Evolutionary conservation across 179 eudicot genomes (phyloP).

Genomic region (Sideroxylon spinosum): DNA sequence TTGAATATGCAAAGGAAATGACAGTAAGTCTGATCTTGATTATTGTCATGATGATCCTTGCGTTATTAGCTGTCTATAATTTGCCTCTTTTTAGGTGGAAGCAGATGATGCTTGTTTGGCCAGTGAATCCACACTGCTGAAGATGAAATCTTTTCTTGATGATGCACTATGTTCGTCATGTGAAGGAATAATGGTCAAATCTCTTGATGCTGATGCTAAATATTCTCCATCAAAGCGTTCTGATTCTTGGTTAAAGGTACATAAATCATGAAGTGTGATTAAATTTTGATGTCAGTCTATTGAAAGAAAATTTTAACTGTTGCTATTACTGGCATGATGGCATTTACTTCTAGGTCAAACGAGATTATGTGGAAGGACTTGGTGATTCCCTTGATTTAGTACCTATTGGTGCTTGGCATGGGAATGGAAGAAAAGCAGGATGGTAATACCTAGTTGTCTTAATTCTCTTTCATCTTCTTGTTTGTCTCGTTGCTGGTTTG

Average conservation of each 20-base stretch:
- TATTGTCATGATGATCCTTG: conserved; percentile 11
- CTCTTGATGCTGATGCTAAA: conserved; percentile 81
- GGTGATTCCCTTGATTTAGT: conserved; percentile 92
- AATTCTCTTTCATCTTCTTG: background rate
- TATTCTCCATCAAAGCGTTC: conserved; percentile 94
- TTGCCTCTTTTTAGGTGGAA: conserved; percentile 55
- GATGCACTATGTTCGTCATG: conserved; percentile 77
- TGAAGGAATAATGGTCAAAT: conserved; percentile 96
- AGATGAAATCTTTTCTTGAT: conserved; percentile 66
- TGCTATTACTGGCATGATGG: background rate
- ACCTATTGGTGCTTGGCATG: conserved; percentile 98
- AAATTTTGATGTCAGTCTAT: background rate
- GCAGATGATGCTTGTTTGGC: conserved; percentile 63
- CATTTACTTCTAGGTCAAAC: conserved; percentile 62
- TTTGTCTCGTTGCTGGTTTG: background rate
- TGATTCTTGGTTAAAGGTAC: conserved; percentile 93
- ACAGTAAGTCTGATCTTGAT: conserved; percentile 45
- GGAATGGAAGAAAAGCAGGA: conserved; percentile 99
- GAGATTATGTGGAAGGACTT: conserved; percentile 86
- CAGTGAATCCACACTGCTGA: conserved; percentile 57
- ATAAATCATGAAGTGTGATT: background rate
- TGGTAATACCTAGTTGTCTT: conserved; percentile 44
- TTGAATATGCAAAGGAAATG: conserved; percentile 76
- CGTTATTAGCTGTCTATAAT: conserved; percentile 8
- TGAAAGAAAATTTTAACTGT: conserved; percentile 11